A percentile compares a stretch with the other conserved stretches of the same genome.
phyloP scores from a whole-genome alignment of 2,329 filamentous ascomycete genomes.

The Cryoendolithus antarcticus region DNA sequence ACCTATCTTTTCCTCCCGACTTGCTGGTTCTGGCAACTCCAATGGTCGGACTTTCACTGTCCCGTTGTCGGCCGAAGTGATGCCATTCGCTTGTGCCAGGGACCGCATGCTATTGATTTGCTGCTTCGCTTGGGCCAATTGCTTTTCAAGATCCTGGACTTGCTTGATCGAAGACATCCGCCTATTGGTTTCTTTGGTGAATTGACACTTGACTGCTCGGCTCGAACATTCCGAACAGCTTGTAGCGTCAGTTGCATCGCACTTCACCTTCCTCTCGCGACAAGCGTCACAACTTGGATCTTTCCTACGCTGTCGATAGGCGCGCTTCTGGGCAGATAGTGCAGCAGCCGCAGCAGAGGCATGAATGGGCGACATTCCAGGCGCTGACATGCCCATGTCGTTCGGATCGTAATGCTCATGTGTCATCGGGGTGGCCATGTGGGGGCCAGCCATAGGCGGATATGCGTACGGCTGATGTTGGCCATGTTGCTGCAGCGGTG shows the following conservation, averaged over 20 bases:
- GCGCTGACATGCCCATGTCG: constrained; percentile 16
- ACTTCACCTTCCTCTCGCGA: constrained; percentile 70
- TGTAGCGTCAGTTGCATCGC: constrained; percentile 89
- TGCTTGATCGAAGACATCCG: constrained; percentile 99
- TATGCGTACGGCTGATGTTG: constrained; percentile 4
- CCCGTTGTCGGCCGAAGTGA: constrained; percentile 28
- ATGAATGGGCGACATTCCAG: constrained; percentile 20
- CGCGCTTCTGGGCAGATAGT: constrained; percentile 70
- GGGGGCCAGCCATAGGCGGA: neutral
- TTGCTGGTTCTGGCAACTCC: constrained; percentile 21
- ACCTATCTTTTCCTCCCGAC: constrained; percentile 47
- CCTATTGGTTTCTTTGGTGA: constrained; percentile 96
- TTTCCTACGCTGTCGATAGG: constrained; percentile 87
- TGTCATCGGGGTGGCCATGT: constrained; percentile 9
- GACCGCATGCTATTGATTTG: constrained; percentile 59
- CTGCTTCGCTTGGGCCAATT: constrained; percentile 66
- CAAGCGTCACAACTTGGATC: constrained; percentile 97
- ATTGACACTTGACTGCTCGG: constrained; percentile 93
- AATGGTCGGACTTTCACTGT: constrained; percentile 17
- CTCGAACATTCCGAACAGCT: constrained; percentile 97
- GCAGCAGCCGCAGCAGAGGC: constrained; percentile 29
- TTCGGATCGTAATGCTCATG: constrained; percentile 17
- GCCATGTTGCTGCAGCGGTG: constrained; percentile 9
- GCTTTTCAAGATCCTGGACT: constrained; percentile 91
- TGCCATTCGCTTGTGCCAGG: constrained; percentile 42